Evolutionary conservation across 2,329 filamentous ascomycete species (phyloP).

Genomic region (Fusarium caatingaense): DNA sequence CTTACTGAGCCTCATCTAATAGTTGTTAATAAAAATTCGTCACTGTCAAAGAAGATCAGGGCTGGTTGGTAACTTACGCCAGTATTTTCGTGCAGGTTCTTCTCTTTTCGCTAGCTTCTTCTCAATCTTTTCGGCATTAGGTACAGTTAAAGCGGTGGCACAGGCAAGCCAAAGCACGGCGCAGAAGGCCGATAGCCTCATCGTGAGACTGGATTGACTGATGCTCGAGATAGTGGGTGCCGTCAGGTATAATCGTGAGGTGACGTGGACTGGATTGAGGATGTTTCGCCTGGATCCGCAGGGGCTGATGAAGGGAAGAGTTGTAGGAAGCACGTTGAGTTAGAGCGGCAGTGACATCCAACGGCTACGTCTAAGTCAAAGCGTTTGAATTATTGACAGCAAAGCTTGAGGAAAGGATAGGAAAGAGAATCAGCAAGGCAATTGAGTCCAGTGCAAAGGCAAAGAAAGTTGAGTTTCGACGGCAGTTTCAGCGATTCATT

Average conservation of each 20-base stretch:
- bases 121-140: conserved; percentile 16
- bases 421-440: background rate
- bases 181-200: conserved; percentile 13
- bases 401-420: background rate
- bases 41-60: no score
- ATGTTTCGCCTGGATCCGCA: conserved; percentile 12
- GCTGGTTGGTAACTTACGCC: conserved; percentile 23
- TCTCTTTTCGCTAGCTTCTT: conserved; percentile 8
- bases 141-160: conserved; percentile 14
- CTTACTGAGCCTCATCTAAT: conserved; percentile 42
- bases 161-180: conserved; percentile 17
- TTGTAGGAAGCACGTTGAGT: background rate
- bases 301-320: conserved; percentile 17
- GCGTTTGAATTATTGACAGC: background rate
- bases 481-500: conserved; percentile 5
- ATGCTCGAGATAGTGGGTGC: background rate
- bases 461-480: background rate
- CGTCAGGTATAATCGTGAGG: conserved; percentile 1
- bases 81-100: conserved; percentile 30
- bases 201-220: background rate
- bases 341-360: background rate
- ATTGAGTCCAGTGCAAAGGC: background rate
- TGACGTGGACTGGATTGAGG: conserved; percentile 10
- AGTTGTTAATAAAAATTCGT: background rate
- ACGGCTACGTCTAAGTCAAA: background rate